phyloP scores from a whole-genome alignment of 768 basidiomycete genomes.

The Trametes elegans region DNA sequence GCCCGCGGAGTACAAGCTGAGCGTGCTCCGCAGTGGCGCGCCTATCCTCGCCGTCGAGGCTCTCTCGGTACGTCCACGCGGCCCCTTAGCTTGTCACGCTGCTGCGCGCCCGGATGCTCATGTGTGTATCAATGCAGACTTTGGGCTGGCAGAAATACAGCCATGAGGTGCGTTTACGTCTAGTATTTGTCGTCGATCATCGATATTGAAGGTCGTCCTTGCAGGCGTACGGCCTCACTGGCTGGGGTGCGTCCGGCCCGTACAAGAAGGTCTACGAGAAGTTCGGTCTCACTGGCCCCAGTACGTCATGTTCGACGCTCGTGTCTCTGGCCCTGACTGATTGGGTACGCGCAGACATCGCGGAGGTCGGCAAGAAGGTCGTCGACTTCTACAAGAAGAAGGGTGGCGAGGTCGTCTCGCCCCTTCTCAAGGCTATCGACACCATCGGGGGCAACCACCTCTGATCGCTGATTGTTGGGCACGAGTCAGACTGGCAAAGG shows the following conservation, averaged over 20 bases:
- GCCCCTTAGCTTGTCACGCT: not conserved
- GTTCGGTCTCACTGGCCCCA: constrained; percentile 78
- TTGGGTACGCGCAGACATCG: constrained; percentile 55
- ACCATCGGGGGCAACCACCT: constrained; percentile 5
- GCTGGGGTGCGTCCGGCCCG: constrained; percentile 89
- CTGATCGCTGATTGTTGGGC: not conserved
- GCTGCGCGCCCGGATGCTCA: not conserved
- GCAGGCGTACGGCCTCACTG: constrained; percentile 67
- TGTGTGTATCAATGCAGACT: constrained; percentile 37
- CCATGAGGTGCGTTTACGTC: constrained; percentile 58
- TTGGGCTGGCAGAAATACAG: constrained; percentile 88
- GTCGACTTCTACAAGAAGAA: constrained; percentile 82
- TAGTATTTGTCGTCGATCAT: not conserved
- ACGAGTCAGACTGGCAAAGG: not conserved
- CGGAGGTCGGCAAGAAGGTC: constrained; percentile 80
- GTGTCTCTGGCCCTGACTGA: not conserved
- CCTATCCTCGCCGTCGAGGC: constrained; percentile 92
- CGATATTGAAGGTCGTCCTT: constrained; percentile 14
- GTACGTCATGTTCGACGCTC: constrained; percentile 41
- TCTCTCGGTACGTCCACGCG: constrained; percentile 54
- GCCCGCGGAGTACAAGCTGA: constrained; percentile 71
- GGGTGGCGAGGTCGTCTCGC: constrained; percentile 69
- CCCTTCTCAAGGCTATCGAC: constrained; percentile 70
- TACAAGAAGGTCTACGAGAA: constrained; percentile 91
- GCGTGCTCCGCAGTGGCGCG: constrained; percentile 84